phyloP scores from a whole-genome alignment of 2,329 filamentous ascomycete genomes.

The Xylaria sp. region DNA sequence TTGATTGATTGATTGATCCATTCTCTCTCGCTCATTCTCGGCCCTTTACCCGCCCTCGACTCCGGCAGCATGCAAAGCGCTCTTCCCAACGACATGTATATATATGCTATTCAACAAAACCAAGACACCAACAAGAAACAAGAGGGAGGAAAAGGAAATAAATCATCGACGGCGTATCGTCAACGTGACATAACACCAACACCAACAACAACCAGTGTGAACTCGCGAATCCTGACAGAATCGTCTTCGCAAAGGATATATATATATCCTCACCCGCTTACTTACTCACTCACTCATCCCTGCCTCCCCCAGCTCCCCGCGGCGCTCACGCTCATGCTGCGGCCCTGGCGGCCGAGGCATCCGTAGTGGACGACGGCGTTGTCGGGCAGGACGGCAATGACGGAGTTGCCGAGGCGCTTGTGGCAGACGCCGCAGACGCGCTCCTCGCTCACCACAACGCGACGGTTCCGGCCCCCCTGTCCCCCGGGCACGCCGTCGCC shows the following conservation, averaged over 20 bases:
- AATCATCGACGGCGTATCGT: too few relatives aligned
- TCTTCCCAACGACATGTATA: not conserved
- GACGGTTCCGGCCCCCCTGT: slow-evolving; percentile 57
- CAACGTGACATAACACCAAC: not conserved
- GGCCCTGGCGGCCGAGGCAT: slow-evolving; percentile 58
- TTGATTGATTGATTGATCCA: too few relatives aligned
- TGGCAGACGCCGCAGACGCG: slow-evolving; percentile 89
- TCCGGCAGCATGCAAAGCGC: slow-evolving; percentile 22
- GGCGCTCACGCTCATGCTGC: slow-evolving; percentile 37
- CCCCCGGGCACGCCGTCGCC: slow-evolving; percentile 64
- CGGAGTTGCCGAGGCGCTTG: slow-evolving; percentile 88
- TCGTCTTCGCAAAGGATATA: not conserved
- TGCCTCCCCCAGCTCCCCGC: slow-evolving; percentile 37
- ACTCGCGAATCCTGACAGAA: too few relatives aligned
- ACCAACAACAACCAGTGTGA: too few relatives aligned
- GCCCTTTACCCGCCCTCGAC: slow-evolving; percentile 15
- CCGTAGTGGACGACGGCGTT: slow-evolving; percentile 81
- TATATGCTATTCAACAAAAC: too few relatives aligned
- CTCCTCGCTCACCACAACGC: slow-evolving; percentile 85
- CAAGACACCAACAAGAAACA: too few relatives aligned
- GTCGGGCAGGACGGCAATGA: slow-evolving; percentile 87
- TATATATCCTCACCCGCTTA: too few relatives aligned
- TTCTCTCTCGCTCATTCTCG: not conserved
- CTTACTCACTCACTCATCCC: too few relatives aligned
- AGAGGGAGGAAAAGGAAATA: too few relatives aligned